Evolutionary conservation across 805 yeast genomes (phyloP).

Genomic region (Yamadazyma tumulicola): DNA sequence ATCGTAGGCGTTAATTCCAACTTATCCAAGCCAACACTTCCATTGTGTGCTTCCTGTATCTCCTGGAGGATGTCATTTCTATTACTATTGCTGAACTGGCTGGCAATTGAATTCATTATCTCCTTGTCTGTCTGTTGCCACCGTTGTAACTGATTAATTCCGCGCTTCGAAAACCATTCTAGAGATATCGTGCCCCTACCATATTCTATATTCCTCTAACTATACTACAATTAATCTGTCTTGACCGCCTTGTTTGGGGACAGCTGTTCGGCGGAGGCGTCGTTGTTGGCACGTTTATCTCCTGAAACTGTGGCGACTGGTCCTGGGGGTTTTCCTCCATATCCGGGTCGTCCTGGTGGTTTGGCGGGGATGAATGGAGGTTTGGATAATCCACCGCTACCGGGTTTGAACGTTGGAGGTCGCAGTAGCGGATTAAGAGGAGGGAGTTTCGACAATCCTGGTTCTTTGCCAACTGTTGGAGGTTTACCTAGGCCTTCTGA

Average conservation of each 20-base stretch:
- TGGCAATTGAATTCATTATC: constrained; percentile 43
- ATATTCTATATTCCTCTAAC: no score
- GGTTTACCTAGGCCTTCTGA: constrained; percentile 16
- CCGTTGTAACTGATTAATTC: background rate
- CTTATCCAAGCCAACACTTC: background rate
- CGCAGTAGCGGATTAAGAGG: background rate
- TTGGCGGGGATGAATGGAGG: constrained; percentile 40
- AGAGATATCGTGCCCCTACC: no score
- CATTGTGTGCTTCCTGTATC: constrained; percentile 20
- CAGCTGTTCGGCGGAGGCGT: constrained; percentile 2
- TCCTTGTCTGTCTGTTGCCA: background rate
- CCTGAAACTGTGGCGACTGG: background rate
- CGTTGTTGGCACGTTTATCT: constrained; percentile 4
- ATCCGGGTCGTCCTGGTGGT: constrained; percentile 17
- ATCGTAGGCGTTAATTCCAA: constrained; percentile 56
- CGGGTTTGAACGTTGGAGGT: constrained; percentile 9
- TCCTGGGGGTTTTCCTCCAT: constrained; percentile 6
- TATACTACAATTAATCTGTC: constrained; percentile 3
- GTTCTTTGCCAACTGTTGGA: constrained; percentile 17
- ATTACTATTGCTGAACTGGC: constrained; percentile 32
- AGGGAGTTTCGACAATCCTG: no score
- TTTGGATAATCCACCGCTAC: constrained; percentile 5
- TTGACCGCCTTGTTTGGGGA: constrained; percentile 4
- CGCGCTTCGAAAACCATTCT: no score
- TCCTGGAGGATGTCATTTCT: constrained; percentile 25